A percentile compares a stretch with the other conserved stretches of the same genome.
Conservation (phyloP, 1,284 basidiomycete species). For the Meira nashicola region DNA sequence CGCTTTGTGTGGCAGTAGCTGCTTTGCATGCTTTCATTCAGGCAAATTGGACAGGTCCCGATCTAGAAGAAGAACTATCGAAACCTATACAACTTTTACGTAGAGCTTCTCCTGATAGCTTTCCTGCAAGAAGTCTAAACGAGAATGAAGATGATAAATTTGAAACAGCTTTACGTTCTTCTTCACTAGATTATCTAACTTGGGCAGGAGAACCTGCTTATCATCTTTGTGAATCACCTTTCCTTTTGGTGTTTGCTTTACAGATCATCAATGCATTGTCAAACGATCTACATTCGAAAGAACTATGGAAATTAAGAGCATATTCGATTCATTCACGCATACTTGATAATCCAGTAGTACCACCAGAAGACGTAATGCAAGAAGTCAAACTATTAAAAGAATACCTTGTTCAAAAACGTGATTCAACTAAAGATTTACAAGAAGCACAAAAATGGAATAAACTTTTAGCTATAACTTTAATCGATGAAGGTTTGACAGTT, state of each 20-base stretch:
- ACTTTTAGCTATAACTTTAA: conserved; percentile 65
- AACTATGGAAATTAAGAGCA: conserved; percentile 71
- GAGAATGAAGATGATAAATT: conserved; percentile 47
- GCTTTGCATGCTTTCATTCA: conserved; percentile 86
- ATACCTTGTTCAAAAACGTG: conserved; percentile 9
- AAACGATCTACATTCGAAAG: conserved; percentile 23
- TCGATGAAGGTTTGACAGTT: conserved; percentile 77
- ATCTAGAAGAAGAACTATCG: conserved; percentile 59
- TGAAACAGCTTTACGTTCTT: conserved; percentile 62
- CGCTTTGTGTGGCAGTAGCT: conserved; percentile 67
- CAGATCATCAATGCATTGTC: conserved; percentile 62
- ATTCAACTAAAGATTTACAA: background rate
- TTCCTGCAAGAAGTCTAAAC: conserved; percentile 60
- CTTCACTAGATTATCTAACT: conserved; percentile 70
- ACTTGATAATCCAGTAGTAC: conserved; percentile 75
- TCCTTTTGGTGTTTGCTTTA: conserved; percentile 72
- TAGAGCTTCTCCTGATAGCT: conserved; percentile 45
- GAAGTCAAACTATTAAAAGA: conserved; percentile 59
- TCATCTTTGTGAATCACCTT: conserved; percentile 71
- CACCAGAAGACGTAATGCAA: conserved; percentile 59
- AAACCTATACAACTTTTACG: conserved; percentile 51
- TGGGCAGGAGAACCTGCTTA: conserved; percentile 90
- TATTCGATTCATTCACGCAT: conserved; percentile 73
- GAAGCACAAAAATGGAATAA: conserved; percentile 56
- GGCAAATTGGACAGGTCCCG: conserved; percentile 93